These are phyloP conservation scores for Microsporum ferrugineum DNA, from an alignment of 2,329 filamentous ascomycete genomes.

Conservation along the genomic window DNA sequence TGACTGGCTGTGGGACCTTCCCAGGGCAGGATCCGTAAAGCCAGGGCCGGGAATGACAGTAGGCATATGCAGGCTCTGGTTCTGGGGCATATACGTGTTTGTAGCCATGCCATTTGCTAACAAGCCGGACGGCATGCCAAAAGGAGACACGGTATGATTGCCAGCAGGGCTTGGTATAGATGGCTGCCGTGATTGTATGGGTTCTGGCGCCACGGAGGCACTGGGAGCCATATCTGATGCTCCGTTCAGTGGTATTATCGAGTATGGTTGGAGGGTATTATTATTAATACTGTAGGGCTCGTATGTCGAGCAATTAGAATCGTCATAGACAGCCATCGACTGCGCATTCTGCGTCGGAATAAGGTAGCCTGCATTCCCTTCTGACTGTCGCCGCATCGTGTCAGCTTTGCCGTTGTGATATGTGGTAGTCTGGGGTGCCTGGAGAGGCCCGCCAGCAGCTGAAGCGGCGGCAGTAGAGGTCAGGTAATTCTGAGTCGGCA, in stretches of 20 bases:
- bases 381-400: constrained; percentile 9
- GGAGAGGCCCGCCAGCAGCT: constrained; percentile 1
- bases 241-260: background rate
- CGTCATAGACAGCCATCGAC: constrained; percentile 20
- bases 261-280: background rate
- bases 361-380: constrained; percentile 12
- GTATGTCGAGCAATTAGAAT: constrained; percentile 17
- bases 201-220: constrained; percentile 6
- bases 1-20: constrained; percentile 5
- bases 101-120: constrained; percentile 12
- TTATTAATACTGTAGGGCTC: constrained; percentile 13
- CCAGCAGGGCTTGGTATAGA: constrained; percentile 12
- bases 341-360: constrained; percentile 13
- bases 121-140: constrained; percentile 14
- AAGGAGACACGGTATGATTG: constrained; percentile 8
- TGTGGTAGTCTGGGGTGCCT: background rate
- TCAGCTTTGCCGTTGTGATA: constrained; percentile 12
- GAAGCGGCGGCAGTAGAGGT: constrained; percentile 18
- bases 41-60: constrained; percentile 6
- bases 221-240: constrained; percentile 7
- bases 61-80: constrained; percentile 11
- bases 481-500: background rate
- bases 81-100: constrained; percentile 10
- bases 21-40: constrained; percentile 4
- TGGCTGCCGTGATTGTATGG: constrained; percentile 12